Conservation (phyloP, 2,329 filamentous ascomycete species). For the Botrytis pseudocinerea region DNA sequence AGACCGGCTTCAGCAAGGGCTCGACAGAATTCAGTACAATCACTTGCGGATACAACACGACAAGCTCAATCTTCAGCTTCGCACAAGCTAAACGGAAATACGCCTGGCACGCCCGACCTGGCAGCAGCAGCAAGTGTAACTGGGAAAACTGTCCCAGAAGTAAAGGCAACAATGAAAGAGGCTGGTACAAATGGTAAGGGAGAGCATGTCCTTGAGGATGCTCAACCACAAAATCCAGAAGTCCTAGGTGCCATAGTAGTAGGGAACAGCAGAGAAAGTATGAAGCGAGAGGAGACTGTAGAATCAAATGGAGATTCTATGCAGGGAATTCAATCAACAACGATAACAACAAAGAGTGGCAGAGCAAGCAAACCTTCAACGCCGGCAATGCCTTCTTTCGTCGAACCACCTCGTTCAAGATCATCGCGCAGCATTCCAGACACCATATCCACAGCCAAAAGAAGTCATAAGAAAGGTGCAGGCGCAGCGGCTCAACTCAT, state of each 20-base stretch:
- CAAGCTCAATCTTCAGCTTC: slow-evolving; percentile 61
- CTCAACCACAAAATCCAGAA: slow-evolving; percentile 41
- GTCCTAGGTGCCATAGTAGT: slow-evolving; percentile 37
- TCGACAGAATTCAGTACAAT: slow-evolving; percentile 72
- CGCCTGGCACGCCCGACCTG: slow-evolving; percentile 38
- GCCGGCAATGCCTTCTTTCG: slow-evolving; percentile 59
- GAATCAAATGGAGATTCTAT: slow-evolving; percentile 47
- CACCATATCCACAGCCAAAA: slow-evolving; percentile 45
- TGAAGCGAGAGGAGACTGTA: slow-evolving; percentile 51
- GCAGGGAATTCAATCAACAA: slow-evolving; percentile 41
- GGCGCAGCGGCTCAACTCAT: slow-evolving; percentile 40
- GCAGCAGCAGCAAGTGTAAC: slow-evolving; percentile 36
- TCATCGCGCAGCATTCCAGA: slow-evolving; percentile 50
- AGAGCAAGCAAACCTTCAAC: slow-evolving; percentile 67
- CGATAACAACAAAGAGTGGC: slow-evolving; percentile 57
- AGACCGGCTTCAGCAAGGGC: slow-evolving; percentile 69
- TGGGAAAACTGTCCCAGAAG: slow-evolving; percentile 47
- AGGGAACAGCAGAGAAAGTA: slow-evolving; percentile 47
- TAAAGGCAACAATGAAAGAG: slow-evolving; percentile 56
- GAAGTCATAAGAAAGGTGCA: slow-evolving; percentile 61
- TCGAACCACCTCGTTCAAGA: slow-evolving; percentile 55
- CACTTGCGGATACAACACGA: slow-evolving; percentile 55
- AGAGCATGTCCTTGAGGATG: slow-evolving; percentile 40
- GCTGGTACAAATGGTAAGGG: slow-evolving; percentile 41
- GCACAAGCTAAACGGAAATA: slow-evolving; percentile 59